Base-by-base conservation (phyloP, 495 filamentous ascomycete species). In the Podospora bellae-mahoneyi region DNA sequence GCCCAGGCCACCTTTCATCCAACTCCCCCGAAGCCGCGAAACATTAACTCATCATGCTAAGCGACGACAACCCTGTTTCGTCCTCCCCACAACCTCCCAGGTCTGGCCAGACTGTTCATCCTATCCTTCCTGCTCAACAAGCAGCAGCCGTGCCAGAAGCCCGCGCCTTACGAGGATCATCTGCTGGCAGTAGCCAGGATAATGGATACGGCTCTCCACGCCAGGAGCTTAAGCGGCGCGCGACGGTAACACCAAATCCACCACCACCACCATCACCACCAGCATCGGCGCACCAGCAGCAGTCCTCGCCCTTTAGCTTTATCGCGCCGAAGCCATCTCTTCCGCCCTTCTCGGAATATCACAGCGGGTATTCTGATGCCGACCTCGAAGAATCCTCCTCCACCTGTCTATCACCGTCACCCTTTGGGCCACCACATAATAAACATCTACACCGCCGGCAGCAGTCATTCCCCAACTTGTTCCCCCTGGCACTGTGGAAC, bases 1-100 rank as follows among this genome's bases (percentile, higher is more conserved):
- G n/a, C 13, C 27, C 34, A 20, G 61, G 61, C 23, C 16, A 48
- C 32, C 30, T 63, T 34, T n/a, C 27, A 32, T 32, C 30, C 23
- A 23, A 34, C 28, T 2, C 2, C 32, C 59, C 59, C 23, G 30
- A 61, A 66, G 32, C 74, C 77, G 23, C 23, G 76, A 80, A 78
- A 78, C 79, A 78, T 76, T 78, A 80, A 69, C 65, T 66, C 69
- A 77, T 76, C 74, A 83, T 82, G 80, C 80, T 81, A 81, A 81
- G 77, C 71, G 68, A 48, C 39, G 39, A 69, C 71, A 74, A 72
- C 68, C 70, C 76, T 68, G 68, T 68, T 66, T 30, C 68, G 53
- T 19, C 70, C 66, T 73, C 74, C 59, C 67, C 69, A 48, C 73
- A 65, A 60, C 20, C 39, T 9, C 39, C 66, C 54, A 66, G 73